Base-by-base conservation (phyloP, 805 yeast species). In the Saccharomycopsis fermentans region DNA sequence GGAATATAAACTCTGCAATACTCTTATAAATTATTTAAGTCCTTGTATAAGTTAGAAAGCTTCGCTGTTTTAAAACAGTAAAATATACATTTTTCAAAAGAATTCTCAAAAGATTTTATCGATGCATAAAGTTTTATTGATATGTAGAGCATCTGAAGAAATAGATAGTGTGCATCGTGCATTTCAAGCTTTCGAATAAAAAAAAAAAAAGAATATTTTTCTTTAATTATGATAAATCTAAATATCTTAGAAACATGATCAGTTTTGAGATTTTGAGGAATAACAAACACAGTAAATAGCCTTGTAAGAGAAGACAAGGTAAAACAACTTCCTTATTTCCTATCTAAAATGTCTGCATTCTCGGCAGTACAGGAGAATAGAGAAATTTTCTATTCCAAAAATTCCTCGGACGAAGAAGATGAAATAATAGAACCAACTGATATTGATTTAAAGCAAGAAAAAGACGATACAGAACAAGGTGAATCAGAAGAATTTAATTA, bases 291-390 rank as follows among this genome's bases (percentile, higher is more conserved):
- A 32, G 2, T 32, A 32, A 32, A 32, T 6, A 32, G 12, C 32
- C 32, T 32, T 11, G 35, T 3, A 37, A 9, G 24, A 24, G 9
- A 16, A 21, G 29, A 43, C 9, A 11, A 19, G 4, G 12, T 24
- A 43, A 11, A 21, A 43, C 11, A 16, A 34, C 4, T 39, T n/a
- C 9, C 9, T 24, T 43, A 43, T 24, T 37, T 17, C 21, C n/a
- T 37, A 37, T 37, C 6, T 3, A 52, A 29, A 12, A 59, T 59
- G 62, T 58, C 62, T 50, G 63, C 63, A 16, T 61, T 58, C 34
- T 48, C 58, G 12, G 63, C 62, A 16, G 37, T 61, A 2, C 57
- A 51, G 37, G 57, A 57, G 14, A 58, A 55, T 21, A 50, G 55
- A 27, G 61, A 59, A 27, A 52, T 62, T 12, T 54, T 53, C 26